Evolutionary conservation across 2,329 filamentous ascomycete species (phyloP).

Genomic region (Hymenoscyphus repandus): DNA sequence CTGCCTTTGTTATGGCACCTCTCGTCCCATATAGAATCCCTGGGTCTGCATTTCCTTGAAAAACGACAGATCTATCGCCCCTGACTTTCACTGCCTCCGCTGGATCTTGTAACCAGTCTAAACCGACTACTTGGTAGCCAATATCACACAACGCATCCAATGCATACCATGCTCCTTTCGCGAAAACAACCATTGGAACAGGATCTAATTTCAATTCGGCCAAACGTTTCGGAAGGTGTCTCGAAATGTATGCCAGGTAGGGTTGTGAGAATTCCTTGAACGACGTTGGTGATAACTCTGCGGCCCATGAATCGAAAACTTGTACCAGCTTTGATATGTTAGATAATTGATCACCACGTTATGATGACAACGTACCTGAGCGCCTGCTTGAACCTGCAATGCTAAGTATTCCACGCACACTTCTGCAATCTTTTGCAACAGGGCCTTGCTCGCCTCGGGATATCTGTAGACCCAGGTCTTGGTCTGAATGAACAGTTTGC

Average conservation of each 20-base stretch:
- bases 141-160: conserved; percentile 81
- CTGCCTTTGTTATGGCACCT: conserved; percentile 73
- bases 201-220: conserved; percentile 67
- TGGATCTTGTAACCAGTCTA: conserved; percentile 93
- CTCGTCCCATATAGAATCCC: conserved; percentile 84
- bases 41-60: conserved; percentile 95
- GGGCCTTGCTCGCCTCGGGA: conserved; percentile 68
- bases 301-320: conserved; percentile 98
- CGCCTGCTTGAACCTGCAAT: conserved; percentile 85
- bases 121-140: conserved; percentile 87
- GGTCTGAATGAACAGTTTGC: conserved; percentile 86
- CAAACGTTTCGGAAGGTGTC: conserved; percentile 70
- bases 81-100: conserved; percentile 77
- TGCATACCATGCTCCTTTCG: conserved; percentile 95
- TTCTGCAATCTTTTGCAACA: conserved; percentile 88
- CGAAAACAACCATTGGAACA: conserved; percentile 97
- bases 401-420: conserved; percentile 94
- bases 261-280: conserved; percentile 85
- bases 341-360: not conserved
- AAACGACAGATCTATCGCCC: conserved; percentile 64
- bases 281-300: conserved; percentile 77
- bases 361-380: conserved; percentile 55
- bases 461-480: conserved; percentile 98
- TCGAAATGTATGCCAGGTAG: conserved; percentile 78
- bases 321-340: conserved; percentile 64